Conservation (phyloP, 345 rosid species). For the Lepidium sativum region DNA sequence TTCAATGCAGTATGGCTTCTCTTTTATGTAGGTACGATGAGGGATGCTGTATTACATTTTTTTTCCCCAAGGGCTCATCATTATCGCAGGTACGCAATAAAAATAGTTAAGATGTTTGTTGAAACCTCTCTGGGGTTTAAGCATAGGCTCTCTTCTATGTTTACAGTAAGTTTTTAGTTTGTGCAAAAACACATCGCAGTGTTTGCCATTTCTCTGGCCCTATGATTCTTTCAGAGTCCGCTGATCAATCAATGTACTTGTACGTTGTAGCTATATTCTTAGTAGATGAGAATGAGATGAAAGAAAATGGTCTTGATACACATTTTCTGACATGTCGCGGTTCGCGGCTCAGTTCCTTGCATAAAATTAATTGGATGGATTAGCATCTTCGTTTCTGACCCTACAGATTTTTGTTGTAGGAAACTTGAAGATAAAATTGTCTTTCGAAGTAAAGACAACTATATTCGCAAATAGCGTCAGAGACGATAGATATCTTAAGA, state of each 20-base stretch:
- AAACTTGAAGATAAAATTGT: not conserved
- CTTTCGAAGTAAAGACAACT: not conserved
- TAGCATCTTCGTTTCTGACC: not conserved
- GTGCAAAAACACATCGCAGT: not conserved
- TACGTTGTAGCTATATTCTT: not conserved
- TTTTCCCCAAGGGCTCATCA: not conserved
- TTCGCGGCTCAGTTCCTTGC: not conserved
- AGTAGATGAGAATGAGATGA: not conserved
- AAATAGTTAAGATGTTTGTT: not conserved
- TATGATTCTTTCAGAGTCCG: not conserved
- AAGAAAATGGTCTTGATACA: not conserved
- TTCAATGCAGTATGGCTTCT: conserved; percentile 13
- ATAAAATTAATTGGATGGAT: not conserved
- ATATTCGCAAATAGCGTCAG: not conserved
- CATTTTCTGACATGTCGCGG: not conserved
- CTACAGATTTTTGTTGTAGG: not conserved
- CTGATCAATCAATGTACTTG: not conserved
- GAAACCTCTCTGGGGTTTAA: not conserved
- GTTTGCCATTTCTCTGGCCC: not conserved
- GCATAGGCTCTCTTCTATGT: not conserved
- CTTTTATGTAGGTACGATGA: conserved; percentile 5
- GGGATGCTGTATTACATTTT: conserved; percentile 7
- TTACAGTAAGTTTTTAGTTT: not conserved
- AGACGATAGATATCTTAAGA: not conserved
- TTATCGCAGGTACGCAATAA: not conserved